phyloP scores from a whole-genome alignment of 495 filamentous ascomycete species.

The Bombardia bombarda region DNA sequence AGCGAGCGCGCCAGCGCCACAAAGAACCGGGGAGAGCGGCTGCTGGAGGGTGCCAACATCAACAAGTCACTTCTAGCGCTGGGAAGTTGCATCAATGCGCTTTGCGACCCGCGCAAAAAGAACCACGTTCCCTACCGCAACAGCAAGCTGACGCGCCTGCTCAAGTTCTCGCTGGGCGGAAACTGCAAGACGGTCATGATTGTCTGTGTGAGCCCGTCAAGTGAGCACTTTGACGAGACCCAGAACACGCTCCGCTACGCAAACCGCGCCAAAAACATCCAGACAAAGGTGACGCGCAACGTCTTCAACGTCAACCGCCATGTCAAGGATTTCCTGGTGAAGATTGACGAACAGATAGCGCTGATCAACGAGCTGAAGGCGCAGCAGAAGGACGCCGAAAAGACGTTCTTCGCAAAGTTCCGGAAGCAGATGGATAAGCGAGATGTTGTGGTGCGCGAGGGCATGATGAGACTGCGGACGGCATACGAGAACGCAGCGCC shows the following conservation, averaged over 20 bases:
- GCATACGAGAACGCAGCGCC: conserved; percentile 78
- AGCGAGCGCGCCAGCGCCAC: conserved; percentile 95
- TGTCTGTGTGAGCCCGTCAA: conserved; percentile 94
- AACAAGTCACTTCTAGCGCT: conserved; percentile 95
- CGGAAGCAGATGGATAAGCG: conserved; percentile 80
- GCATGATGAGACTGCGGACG: conserved; percentile 65
- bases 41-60: conserved; percentile 96
- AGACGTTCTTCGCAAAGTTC: conserved; percentile 79
- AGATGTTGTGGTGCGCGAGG: conserved; percentile 69
- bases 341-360: conserved; percentile 91
- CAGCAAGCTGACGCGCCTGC: conserved; percentile 88
- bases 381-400: conserved; percentile 87
- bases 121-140: conserved; percentile 97
- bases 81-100: conserved; percentile 96
- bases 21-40: conserved; percentile 86
- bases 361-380: conserved; percentile 89
- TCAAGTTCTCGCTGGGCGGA: conserved; percentile 95
- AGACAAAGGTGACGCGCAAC: conserved; percentile 97
- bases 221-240: conserved; percentile 95
- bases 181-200: conserved; percentile 99
- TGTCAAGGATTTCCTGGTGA: conserved; percentile 96
- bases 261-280: conserved; percentile 98
- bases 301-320: conserved; percentile 99
- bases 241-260: conserved; percentile 98
- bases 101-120: conserved; percentile 86